Base-by-base conservation (phyloP, 1,284 basidiomycete genomes). In the Cryptococcus jaspeensis region DNA sequence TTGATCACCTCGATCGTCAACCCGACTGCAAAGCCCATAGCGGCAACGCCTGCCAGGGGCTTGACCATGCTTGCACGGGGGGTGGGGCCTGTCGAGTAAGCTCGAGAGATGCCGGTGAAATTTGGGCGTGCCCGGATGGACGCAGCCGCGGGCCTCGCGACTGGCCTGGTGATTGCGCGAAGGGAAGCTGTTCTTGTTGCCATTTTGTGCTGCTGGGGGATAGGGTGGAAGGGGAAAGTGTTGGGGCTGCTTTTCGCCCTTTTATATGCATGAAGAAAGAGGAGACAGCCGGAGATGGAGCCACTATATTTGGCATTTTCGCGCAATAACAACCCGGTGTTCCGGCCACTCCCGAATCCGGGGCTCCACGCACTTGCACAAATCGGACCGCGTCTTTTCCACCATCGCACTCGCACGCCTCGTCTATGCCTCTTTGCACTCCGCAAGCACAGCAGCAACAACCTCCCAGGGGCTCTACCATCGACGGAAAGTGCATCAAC, bases 1-100 rank as follows among this genome's bases (percentile, higher is more conserved):
- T 40, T 50, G 32, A 50, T n/a, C n/a, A 61, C 47, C 13, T 53
- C 52, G n/a, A 52, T 22, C 8, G 49, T 49, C 23, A 60, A 35
- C 16, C 59, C 64, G 20, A 58, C 55, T 4, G 51, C 60, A 42
- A 67, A 69, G 8, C 69, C 69, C 4, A 59, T 56, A 4, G 56
- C 63, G 22, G 59, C 64, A 41, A 51, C 43, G 6, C 39, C 49
- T 15, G 39, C 23, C 48, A 63, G 48, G 16, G 52, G 36, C 35
- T 43, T 63, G n/a, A 45, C 22, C 15, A 11, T 53, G 28, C 28
- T 25, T n/a, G 23, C 22, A n/a, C 35, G 23, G 15, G 41, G 7
- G 18, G 41, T n/a, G 20, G 39, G 41, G 18, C 20, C 41, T n/a
- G 18, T 2, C 28, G 28, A 32, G 28, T 32, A 32, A 9, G 28